Percentiles rank a stretch among this genome's conserved stretches.
phyloP scores from a whole-genome alignment of 129 eudicot species.

The Centaurea solstitialis region DNA sequence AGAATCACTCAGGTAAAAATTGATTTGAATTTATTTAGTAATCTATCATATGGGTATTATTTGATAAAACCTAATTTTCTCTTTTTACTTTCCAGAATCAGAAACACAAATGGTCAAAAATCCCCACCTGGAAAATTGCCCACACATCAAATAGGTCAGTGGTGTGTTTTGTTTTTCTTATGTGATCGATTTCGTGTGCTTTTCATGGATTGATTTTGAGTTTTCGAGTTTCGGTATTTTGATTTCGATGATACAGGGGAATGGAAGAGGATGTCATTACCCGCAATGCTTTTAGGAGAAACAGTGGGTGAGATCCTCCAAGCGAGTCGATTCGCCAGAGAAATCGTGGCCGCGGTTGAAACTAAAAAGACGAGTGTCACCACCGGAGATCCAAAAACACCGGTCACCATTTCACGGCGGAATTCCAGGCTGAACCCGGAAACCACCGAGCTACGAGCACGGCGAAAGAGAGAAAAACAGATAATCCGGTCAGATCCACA shows the following conservation, averaged over 20 bases:
- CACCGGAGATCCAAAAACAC: slow-evolving; percentile 80
- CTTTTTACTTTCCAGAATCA: slow-evolving; percentile 41
- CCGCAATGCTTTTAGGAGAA: slow-evolving; percentile 90
- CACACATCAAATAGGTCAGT: slow-evolving; percentile 48
- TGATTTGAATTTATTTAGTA: not conserved
- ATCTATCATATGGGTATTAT: not conserved
- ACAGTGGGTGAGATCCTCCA: slow-evolving; percentile 81
- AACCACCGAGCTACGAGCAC: slow-evolving; percentile 53
- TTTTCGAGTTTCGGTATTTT: not conserved
- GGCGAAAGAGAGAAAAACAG: slow-evolving; percentile 74
- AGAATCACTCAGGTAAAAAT: slow-evolving; percentile 65
- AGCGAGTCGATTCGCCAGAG: slow-evolving; percentile 71
- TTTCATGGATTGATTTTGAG: not conserved
- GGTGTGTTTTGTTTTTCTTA: not conserved
- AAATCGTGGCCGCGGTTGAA: slow-evolving; percentile 49
- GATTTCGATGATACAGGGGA: slow-evolving; percentile 48
- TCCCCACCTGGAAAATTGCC: slow-evolving; percentile 78
- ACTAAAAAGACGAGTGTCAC: slow-evolving; percentile 21
- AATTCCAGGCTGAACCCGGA: slow-evolving; percentile 48
- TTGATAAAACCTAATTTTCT: slow-evolving; percentile 1
- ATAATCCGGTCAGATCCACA: slow-evolving; percentile 42
- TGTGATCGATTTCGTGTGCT: not conserved
- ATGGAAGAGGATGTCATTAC: slow-evolving; percentile 89
- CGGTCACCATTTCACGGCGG: slow-evolving; percentile 40
- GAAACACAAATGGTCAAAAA: slow-evolving; percentile 52